Evolutionary conservation across 2,329 filamentous ascomycete species (phyloP).

Genomic region (Talaromyces sp.): DNA sequence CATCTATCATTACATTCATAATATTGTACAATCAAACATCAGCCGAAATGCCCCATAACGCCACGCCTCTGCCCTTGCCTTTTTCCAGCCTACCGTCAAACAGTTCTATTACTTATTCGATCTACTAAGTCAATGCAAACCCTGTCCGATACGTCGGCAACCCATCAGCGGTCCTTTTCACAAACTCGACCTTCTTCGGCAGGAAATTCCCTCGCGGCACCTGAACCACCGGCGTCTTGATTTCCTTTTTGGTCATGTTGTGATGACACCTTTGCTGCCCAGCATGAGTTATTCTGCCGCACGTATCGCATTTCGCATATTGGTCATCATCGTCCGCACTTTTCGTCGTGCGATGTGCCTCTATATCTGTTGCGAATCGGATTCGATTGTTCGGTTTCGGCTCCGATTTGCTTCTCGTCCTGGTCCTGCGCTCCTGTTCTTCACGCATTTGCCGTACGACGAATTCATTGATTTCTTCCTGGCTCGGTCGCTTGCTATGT

Average conservation of each 20-base stretch:
- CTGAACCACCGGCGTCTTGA: slow-evolving; percentile 24
- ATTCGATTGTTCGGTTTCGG: background rate
- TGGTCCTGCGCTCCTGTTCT: slow-evolving; percentile 24
- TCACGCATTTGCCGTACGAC: slow-evolving; percentile 28
- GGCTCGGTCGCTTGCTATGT: slow-evolving; percentile 27
- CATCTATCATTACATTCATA: background rate
- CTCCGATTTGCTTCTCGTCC: slow-evolving; percentile 13
- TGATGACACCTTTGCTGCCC: slow-evolving; percentile 23
- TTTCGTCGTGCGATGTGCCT: background rate
- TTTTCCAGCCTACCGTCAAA: background rate
- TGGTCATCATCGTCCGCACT: background rate
- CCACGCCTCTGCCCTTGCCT: background rate
- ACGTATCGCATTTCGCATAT: slow-evolving; percentile 14
- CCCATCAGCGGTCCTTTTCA: slow-evolving; percentile 23
- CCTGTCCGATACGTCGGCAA: slow-evolving; percentile 26
- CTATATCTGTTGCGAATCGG: background rate
- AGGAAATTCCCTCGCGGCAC: slow-evolving; percentile 24
- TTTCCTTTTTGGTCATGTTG: background rate
- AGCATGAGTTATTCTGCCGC: slow-evolving; percentile 24
- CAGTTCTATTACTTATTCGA: background rate
- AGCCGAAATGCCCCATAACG: background rate
- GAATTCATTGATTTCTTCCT: slow-evolving; percentile 31
- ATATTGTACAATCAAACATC: background rate
- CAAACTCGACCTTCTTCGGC: slow-evolving; percentile 26
- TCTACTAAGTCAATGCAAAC: slow-evolving; percentile 23